Percentiles rank a stretch among this genome's conserved stretches.
These are phyloP conservation scores for Immersiporthe knoxdaviesiana DNA, from an alignment of 2,329 filamentous ascomycete species.

Conservation along the genomic window DNA sequence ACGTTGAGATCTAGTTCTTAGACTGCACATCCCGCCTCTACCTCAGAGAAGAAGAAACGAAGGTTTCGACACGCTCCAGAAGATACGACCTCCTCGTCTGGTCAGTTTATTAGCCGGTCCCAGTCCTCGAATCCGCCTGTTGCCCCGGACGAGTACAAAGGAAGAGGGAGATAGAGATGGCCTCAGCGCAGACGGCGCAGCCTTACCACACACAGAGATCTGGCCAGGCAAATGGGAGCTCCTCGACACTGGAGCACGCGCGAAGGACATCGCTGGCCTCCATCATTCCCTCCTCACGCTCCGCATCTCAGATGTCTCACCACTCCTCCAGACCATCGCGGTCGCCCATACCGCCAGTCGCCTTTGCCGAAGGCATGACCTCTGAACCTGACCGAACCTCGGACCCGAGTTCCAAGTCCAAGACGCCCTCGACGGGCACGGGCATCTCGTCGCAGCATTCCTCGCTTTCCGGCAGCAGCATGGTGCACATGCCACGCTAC, in stretches of 20 bases:
- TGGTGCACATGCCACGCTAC: constrained; percentile 43
- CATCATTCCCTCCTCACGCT: constrained; percentile 59
- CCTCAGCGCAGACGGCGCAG: constrained; percentile 45
- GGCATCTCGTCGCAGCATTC: constrained; percentile 64
- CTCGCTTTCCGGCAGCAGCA: constrained; percentile 51
- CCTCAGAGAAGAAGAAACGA: constrained; percentile 11
- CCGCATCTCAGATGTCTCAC: constrained; percentile 61
- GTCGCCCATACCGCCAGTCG: constrained; percentile 54
- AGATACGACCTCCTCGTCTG: neutral
- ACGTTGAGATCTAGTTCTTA: neutral
- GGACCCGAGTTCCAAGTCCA: constrained; percentile 62
- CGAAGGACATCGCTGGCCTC: constrained; percentile 65
- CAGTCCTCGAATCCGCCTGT: neutral
- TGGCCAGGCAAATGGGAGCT: constrained; percentile 37
- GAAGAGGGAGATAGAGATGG: constrained; percentile 38
- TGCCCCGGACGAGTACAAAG: neutral
- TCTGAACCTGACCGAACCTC: constrained; percentile 60
- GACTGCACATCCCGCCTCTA: neutral
- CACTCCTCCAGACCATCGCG: constrained; percentile 53
- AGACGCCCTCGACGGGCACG: constrained; percentile 60
- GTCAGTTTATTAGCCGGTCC: neutral
- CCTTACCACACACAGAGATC: constrained; percentile 49
- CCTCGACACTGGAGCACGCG: constrained; percentile 37
- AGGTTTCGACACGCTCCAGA: constrained; percentile 3
- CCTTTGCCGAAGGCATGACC: constrained; percentile 34